These are phyloP conservation scores for Alternaria atra DNA, from an alignment of 2,329 filamentous ascomycete species.

Conservation along the genomic window DNA sequence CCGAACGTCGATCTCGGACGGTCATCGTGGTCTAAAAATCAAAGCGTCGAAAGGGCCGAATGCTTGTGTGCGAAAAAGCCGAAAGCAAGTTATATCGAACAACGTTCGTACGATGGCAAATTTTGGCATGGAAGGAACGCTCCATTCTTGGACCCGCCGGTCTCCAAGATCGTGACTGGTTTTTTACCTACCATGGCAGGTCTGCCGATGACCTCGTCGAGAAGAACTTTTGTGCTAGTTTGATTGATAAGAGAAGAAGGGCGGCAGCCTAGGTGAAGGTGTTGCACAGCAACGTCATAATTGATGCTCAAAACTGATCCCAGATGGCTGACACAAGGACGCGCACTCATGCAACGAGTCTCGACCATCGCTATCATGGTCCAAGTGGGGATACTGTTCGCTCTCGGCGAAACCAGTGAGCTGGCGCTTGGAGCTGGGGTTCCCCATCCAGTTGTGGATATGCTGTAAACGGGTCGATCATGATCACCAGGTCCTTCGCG, in stretches of 20 bases:
- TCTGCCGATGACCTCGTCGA: conserved; percentile 44
- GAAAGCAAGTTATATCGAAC: conserved; percentile 6
- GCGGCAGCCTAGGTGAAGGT: conserved; percentile 38
- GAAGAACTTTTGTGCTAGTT: conserved; percentile 40
- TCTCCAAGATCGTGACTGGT: not conserved
- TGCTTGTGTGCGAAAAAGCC: not conserved
- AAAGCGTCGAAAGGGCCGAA: conserved; percentile 5
- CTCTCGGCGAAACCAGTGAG: conserved; percentile 10
- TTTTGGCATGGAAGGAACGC: not conserved
- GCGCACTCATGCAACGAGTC: conserved; percentile 7
- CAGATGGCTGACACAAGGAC: not conserved
- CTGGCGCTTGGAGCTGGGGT: conserved; percentile 23
- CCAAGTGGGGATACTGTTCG: conserved; percentile 5
- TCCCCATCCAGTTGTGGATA: conserved; percentile 17
- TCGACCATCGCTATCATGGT: conserved; percentile 2
- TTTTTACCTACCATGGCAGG: not conserved
- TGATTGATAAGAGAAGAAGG: conserved; percentile 21
- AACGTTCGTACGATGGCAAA: not conserved
- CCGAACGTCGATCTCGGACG: conserved; percentile 4
- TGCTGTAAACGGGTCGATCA: conserved; percentile 31
- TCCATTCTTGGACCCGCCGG: not conserved
- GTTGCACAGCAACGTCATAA: conserved; percentile 3
- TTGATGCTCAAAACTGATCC: not conserved
- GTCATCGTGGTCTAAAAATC: not conserved
- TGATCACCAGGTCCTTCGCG: conserved; percentile 23